Evolutionary conservation across 352 stramenopile genomes (phyloP).

Genomic region (Pythium volutum): DNA sequence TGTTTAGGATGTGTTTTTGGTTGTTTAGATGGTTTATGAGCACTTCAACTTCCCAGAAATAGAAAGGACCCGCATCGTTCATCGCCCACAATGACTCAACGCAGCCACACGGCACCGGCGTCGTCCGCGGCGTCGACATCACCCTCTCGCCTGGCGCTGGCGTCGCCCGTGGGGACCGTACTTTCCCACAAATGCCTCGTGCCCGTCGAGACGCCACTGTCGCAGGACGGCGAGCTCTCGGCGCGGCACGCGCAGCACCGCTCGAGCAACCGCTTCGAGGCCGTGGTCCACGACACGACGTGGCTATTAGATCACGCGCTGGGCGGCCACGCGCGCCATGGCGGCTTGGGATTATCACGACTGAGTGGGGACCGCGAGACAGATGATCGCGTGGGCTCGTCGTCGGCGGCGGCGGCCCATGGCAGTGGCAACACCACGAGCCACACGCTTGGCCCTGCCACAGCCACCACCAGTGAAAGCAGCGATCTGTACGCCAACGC

Average conservation of each 20-base stretch:
- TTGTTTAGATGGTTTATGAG: neutral
- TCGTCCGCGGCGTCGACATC: neutral
- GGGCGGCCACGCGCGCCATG: neutral
- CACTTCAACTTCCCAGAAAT: neutral
- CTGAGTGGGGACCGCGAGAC: too few relatives aligned
- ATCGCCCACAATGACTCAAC: too few relatives aligned
- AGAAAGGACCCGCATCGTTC: neutral
- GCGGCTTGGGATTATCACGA: too few relatives aligned
- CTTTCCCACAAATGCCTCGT: slow-evolving; percentile 9
- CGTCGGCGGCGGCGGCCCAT: too few relatives aligned
- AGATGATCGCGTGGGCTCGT: too few relatives aligned
- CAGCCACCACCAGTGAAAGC: too few relatives aligned
- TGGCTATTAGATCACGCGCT: slow-evolving; percentile 35
- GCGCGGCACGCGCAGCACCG: slow-evolving; percentile 26
- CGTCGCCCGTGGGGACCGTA: neutral
- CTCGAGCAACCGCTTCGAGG: slow-evolving; percentile 21
- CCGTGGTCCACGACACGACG: slow-evolving; percentile 27
- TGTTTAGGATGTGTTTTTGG: neutral
- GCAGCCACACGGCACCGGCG: neutral
- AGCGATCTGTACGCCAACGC: slow-evolving; percentile 9
- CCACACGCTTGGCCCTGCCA: neutral
- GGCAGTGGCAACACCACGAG: neutral
- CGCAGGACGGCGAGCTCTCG: slow-evolving; percentile 28
- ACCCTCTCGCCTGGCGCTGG: neutral
- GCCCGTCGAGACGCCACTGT: slow-evolving; percentile 21